Conservation (phyloP, 257 asterid genomes). For the Fraxinus excelsior region DNA sequence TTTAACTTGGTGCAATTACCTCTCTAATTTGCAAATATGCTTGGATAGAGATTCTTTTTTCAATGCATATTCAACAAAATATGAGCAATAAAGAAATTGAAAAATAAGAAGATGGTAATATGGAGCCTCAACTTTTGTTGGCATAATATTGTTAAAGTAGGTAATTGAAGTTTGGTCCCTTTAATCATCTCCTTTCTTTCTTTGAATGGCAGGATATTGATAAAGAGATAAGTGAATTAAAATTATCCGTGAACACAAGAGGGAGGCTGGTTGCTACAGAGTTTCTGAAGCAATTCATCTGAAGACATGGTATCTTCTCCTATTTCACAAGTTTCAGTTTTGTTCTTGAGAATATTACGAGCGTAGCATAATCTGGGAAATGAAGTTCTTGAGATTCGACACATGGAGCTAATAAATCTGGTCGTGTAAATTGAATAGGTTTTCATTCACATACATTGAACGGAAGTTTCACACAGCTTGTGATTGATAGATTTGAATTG, state of each 20-base stretch:
- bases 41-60: not conserved
- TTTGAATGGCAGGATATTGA: slow-evolving; percentile 78
- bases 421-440: slow-evolving; percentile 11
- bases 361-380: slow-evolving; percentile 2
- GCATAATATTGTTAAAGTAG: not conserved
- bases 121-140: not conserved
- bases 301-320: slow-evolving; percentile 21
- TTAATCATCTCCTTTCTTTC: not conserved
- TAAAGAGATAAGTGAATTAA: slow-evolving; percentile 90
- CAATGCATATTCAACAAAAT: not conserved
- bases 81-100: not conserved
- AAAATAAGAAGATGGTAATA: not conserved
- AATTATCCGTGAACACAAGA: slow-evolving; percentile 86
- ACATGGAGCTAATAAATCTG: too few relatives aligned
- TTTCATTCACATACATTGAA: not conserved
- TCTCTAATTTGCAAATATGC: not conserved
- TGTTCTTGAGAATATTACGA: slow-evolving; percentile 15
- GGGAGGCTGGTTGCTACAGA: slow-evolving; percentile 98
- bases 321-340: not conserved
- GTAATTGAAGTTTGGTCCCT: not conserved
- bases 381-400: not conserved
- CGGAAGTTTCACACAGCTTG: not conserved
- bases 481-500: too few relatives aligned
- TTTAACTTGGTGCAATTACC: slow-evolving; percentile 7
- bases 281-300: slow-evolving; percentile 94